Conservation (phyloP, 2,329 filamentous ascomycete genomes). For the Alternaria dauci region DNA sequence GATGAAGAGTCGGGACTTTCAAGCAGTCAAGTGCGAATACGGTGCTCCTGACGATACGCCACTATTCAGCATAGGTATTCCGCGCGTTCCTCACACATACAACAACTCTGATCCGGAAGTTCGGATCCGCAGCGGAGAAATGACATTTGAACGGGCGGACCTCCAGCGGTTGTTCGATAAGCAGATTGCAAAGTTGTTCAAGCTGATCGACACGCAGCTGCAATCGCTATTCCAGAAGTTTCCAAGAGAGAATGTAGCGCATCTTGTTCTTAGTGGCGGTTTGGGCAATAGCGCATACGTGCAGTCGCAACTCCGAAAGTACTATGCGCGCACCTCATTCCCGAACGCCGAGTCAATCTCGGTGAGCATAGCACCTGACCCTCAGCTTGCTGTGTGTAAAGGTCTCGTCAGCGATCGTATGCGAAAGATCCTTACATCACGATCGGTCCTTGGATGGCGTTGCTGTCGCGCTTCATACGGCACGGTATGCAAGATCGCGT, state of each 20-base stretch:
- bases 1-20: slow-evolving; percentile 53
- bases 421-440: slow-evolving; percentile 56
- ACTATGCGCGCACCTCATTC: slow-evolving; percentile 41
- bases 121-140: slow-evolving; percentile 46
- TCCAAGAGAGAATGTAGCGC: slow-evolving; percentile 40
- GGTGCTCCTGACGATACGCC: slow-evolving; percentile 49
- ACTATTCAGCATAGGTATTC: slow-evolving; percentile 49
- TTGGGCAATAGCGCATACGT: slow-evolving; percentile 56
- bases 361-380: slow-evolving; percentile 56
- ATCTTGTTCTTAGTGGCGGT: slow-evolving; percentile 55
- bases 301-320: slow-evolving; percentile 44
- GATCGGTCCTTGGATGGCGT: slow-evolving; percentile 55
- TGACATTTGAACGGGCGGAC: slow-evolving; percentile 46
- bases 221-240: slow-evolving; percentile 38
- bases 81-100: slow-evolving; percentile 43
- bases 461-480: slow-evolving; percentile 51
- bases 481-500: slow-evolving; percentile 49
- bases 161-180: slow-evolving; percentile 48
- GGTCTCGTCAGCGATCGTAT: slow-evolving; percentile 62
- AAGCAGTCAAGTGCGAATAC: slow-evolving; percentile 53
- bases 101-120: slow-evolving; percentile 41
- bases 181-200: slow-evolving; percentile 47
- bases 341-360: slow-evolving; percentile 36
- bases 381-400: slow-evolving; percentile 64
- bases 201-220: slow-evolving; percentile 49